These are phyloP conservation scores for Hyparrhenia diplandra DNA, from an alignment of 176 grass and related monocot species.

Conservation along the genomic window DNA sequence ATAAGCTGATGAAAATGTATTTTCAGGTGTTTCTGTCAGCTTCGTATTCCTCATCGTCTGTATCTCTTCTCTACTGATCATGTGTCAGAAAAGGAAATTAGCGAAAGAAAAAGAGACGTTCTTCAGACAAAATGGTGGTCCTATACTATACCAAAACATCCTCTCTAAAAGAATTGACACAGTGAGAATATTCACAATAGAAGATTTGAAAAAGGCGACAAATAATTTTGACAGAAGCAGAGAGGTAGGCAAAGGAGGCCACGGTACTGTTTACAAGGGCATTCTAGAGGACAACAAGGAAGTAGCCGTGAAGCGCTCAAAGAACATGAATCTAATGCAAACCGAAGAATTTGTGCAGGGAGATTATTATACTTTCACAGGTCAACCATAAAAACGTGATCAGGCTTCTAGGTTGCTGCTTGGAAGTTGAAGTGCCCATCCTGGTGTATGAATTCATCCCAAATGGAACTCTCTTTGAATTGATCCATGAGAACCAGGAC, in stretches of 20 bases:
- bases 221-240: background rate
- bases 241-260: background rate
- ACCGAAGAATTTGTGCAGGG: background rate
- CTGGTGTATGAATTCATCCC: background rate
- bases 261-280: background rate
- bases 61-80: background rate
- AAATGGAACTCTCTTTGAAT: background rate
- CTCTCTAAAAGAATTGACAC: slow-evolving; percentile 8
- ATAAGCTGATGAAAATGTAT: background rate
- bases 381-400: background rate
- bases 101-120: background rate
- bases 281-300: background rate
- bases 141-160: slow-evolving; percentile 11
- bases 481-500: background rate
- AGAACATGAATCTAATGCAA: background rate
- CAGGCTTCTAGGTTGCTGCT: background rate
- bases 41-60: background rate
- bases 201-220: slow-evolving; percentile 10
- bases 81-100: background rate
- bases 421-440: background rate
- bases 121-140: slow-evolving; percentile 30
- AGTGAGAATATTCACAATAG: background rate
- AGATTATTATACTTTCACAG: slow-evolving; percentile 14
- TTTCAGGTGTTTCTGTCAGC: background rate
- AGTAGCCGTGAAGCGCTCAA: slow-evolving; percentile 19